Conservation (phyloP, 306 rosid genomes). For the Trifolium subterraneum region DNA sequence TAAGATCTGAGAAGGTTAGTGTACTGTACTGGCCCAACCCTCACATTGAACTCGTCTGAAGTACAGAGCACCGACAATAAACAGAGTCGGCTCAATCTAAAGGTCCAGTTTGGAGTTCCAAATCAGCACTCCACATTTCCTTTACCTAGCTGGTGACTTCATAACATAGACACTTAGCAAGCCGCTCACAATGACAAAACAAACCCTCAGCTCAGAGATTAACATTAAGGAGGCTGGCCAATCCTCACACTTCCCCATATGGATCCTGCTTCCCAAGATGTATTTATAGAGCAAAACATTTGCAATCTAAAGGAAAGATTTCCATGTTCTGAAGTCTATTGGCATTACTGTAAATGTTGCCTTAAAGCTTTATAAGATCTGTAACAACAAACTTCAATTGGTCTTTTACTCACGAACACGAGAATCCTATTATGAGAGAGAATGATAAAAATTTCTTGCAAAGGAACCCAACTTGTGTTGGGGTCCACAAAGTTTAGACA, state of each 20-base stretch:
- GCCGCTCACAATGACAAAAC: neutral
- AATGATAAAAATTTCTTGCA: neutral
- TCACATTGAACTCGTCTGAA: neutral
- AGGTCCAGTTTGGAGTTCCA: constrained; percentile 5
- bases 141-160: neutral
- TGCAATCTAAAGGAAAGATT: neutral
- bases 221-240: neutral
- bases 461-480: constrained; percentile 14
- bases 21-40: neutral
- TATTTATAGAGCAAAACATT: constrained; percentile 1
- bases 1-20: neutral
- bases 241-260: neutral
- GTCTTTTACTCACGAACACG: constrained; percentile 1
- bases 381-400: constrained; percentile 10
- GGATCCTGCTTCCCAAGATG: constrained; percentile 5
- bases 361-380: constrained; percentile 4
- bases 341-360: neutral
- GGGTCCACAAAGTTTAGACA: constrained; percentile 1
- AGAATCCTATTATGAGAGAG: constrained; percentile 13
- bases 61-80: neutral
- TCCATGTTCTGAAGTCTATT: neutral
- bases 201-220: neutral
- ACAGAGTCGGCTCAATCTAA: neutral
- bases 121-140: neutral
- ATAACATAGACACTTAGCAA: neutral